Evolutionary conservation across 306 rosid species (phyloP).

Genomic region (Sicyos edulis): DNA sequence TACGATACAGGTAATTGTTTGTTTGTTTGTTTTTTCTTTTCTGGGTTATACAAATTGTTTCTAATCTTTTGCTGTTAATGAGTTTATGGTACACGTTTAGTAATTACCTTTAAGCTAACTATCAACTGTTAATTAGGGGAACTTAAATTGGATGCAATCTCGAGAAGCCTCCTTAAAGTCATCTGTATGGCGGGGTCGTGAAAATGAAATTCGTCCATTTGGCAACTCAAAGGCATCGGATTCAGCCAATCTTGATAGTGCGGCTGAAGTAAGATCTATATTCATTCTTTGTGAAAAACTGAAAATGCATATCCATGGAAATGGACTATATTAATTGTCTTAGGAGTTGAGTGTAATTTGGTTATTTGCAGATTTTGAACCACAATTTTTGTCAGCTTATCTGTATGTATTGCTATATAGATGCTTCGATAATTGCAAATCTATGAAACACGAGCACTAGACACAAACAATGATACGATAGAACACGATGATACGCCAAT

Average conservation of each 20-base stretch:
- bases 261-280: constrained; percentile 74
- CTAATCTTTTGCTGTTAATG: neutral
- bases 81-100: constrained; percentile 16
- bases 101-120: constrained; percentile 24
- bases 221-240: constrained; percentile 94
- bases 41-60: constrained; percentile 15
- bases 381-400: neutral
- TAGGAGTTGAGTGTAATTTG: neutral
- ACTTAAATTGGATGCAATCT: constrained; percentile 99
- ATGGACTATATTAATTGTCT: neutral
- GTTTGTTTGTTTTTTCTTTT: neutral
- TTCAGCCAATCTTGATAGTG: constrained; percentile 96
- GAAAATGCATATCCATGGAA: constrained; percentile 4
- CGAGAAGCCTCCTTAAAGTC: constrained; percentile 85
- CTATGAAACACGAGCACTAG: neutral
- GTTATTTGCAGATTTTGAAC: neutral
- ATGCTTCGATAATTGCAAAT: constrained; percentile 1
- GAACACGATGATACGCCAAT: too few relatives aligned
- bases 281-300: neutral
- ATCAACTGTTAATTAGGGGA: constrained; percentile 57
- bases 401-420: neutral
- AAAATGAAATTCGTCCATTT: constrained; percentile 86
- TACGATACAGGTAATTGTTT: constrained; percentile 74
- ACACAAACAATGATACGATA: too few relatives aligned
- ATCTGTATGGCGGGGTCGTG: constrained; percentile 92